These are phyloP conservation scores for Solanum dulcamara DNA, from an alignment of 257 asterid genomes.

Conservation along the genomic window DNA sequence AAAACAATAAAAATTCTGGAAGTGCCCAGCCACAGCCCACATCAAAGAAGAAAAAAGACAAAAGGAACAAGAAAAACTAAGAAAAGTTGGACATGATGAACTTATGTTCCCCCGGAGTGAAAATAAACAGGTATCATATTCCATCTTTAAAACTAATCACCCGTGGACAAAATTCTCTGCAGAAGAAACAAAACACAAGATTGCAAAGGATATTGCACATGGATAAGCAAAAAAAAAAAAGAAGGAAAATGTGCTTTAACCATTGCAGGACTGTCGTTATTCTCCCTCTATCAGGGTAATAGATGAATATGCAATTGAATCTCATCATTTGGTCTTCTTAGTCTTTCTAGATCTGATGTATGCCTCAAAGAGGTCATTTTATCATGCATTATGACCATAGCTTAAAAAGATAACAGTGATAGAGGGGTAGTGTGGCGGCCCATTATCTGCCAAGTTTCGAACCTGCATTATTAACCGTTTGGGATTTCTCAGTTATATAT, in stretches of 20 bases:
- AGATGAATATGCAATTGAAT: background rate
- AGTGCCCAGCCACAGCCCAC: background rate
- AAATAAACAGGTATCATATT: background rate
- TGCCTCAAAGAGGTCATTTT: background rate
- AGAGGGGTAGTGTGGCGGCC: background rate
- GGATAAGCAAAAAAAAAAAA: background rate
- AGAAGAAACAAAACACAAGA: background rate
- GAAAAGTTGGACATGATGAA: background rate
- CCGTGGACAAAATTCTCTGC: background rate
- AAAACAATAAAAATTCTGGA: background rate
- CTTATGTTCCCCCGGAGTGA: background rate
- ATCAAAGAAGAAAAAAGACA: background rate
- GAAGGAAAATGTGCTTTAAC: background rate
- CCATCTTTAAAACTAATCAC: background rate
- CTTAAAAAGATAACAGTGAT: background rate
- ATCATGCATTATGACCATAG: background rate
- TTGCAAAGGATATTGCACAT: background rate
- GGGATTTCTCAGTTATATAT: background rate
- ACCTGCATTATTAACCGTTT: background rate
- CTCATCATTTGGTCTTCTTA: background rate
- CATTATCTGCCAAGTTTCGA: background rate
- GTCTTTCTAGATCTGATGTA: background rate
- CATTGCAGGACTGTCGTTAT: background rate
- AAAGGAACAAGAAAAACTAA: background rate
- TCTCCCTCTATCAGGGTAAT: background rate